A percentile compares a stretch with the other conserved stretches of the same genome.
Evolutionary conservation across 176 grass and related monocot genomes (phyloP).

Genomic region (Elaeis guineensis): DNA sequence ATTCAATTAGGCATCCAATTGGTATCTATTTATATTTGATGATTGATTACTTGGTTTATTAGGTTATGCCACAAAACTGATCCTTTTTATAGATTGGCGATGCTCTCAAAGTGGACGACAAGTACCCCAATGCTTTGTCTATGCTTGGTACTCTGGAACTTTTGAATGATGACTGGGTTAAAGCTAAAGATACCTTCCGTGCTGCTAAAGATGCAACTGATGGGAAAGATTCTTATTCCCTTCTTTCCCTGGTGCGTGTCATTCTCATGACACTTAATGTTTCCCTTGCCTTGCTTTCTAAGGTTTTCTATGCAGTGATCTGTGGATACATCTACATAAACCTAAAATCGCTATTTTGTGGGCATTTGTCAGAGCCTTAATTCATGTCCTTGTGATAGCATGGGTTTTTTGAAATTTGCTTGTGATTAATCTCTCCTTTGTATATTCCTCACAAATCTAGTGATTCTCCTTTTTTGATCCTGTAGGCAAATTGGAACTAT

Average conservation of each 20-base stretch:
- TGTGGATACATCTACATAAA: no score
- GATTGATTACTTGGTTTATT: neutral
- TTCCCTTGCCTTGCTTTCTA: neutral
- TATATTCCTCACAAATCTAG: no score
- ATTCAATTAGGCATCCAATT: conserved; percentile 70
- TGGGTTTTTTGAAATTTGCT: no score
- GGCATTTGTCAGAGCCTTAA: no score
- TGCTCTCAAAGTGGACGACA: conserved; percentile 89
- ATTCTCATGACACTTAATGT: neutral
- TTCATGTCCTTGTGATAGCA: no score
- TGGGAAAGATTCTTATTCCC: conserved; percentile 79
- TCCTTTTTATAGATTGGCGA: conserved; percentile 56
- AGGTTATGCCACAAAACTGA: conserved; percentile 7
- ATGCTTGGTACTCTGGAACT: conserved; percentile 92
- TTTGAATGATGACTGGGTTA: conserved; percentile 79
- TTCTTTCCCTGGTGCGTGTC: conserved; percentile 63
- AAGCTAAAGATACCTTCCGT: conserved; percentile 84
- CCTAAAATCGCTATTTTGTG: no score
- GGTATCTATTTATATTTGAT: conserved; percentile 28
- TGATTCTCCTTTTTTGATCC: neutral
- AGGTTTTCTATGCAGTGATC: no score
- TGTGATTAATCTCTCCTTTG: no score
- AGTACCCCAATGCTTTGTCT: conserved; percentile 70
- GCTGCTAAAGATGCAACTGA: conserved; percentile 79
- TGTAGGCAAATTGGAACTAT: conserved; percentile 95